A percentile compares a stretch with the other conserved stretches of the same genome.
Conservation (phyloP, 2,329 filamentous ascomycete genomes). For the Didymella keratinophila region DNA sequence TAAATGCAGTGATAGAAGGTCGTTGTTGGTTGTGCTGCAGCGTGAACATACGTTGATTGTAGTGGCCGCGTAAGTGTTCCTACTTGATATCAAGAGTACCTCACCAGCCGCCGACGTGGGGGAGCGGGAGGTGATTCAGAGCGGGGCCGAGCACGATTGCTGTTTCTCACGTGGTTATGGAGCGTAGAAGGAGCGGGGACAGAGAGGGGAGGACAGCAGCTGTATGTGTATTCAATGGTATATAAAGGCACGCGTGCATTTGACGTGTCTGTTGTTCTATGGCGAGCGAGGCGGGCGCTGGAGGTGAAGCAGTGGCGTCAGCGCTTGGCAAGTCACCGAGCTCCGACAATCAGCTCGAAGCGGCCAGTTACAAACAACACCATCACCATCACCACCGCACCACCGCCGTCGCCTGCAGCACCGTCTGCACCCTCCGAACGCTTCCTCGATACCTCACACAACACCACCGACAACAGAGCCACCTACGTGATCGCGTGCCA, state of each 20-base stretch:
- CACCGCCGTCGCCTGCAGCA: constrained; percentile 28
- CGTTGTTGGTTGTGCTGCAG: not conserved
- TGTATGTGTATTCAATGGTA: constrained; percentile 13
- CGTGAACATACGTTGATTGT: constrained; percentile 4
- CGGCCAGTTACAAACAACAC: constrained; percentile 46
- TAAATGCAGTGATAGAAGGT: not conserved
- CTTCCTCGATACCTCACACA: not conserved
- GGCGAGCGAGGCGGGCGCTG: constrained; percentile 39
- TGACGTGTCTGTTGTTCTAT: constrained; percentile 48
- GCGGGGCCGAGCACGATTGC: constrained; percentile 24
- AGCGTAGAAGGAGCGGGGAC: constrained; percentile 1
- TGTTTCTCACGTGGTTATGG: constrained; percentile 13
- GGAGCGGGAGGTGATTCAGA: constrained; percentile 23
- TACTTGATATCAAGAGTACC: constrained; percentile 9
- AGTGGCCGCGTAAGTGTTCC: constrained; percentile 2
- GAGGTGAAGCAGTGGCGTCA: constrained; percentile 37
- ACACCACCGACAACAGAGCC: constrained; percentile 3
- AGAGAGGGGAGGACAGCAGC: constrained; percentile 1
- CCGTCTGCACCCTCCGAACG: constrained; percentile 12
- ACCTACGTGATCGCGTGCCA: constrained; percentile 36
- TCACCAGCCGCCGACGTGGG: constrained; percentile 14
- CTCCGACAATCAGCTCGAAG: constrained; percentile 34
- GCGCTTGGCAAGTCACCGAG: constrained; percentile 25
- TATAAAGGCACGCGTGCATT: constrained; percentile 21
- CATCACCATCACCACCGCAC: constrained; percentile 24